phyloP scores from a whole-genome alignment of 441 rosid genomes.

The Geranium incanum region DNA sequence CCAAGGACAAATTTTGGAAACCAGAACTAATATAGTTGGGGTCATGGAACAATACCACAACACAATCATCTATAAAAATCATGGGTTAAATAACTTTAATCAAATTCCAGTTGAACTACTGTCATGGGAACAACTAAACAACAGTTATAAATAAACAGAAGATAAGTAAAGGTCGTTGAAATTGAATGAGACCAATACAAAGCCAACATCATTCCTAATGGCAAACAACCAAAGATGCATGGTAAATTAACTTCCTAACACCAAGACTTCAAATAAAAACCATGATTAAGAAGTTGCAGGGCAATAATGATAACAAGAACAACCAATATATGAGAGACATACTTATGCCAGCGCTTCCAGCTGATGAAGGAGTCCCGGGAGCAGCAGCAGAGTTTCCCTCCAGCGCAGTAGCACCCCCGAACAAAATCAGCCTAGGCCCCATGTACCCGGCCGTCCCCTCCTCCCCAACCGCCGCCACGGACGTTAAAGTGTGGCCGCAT shows the following conservation, averaged over 20 bases:
- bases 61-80: background rate
- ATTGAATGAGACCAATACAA: background rate
- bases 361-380: conserved; percentile 76
- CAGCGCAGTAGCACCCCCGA: conserved; percentile 94
- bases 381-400: conserved; percentile 80
- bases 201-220: background rate
- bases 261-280: background rate
- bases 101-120: background rate
- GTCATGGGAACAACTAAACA: background rate
- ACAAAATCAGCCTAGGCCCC: conserved; percentile 83
- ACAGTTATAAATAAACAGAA: background rate
- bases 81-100: background rate
- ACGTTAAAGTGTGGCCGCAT: conserved; percentile 92
- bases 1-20: conserved; percentile 7
- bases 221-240: background rate
- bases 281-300: background rate
- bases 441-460: conserved; percentile 71
- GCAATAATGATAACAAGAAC: background rate
- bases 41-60: background rate
- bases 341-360: conserved; percentile 96
- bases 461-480: conserved; percentile 89
- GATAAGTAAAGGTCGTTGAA: background rate
- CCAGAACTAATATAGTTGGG: background rate
- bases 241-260: background rate
- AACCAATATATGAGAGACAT: conserved; percentile 26